Percentiles rank a stretch among this genome's conserved stretches.
Evolutionary conservation across 768 basidiomycete species (phyloP).

Genomic region (Pleurotus citrinopileatus): DNA sequence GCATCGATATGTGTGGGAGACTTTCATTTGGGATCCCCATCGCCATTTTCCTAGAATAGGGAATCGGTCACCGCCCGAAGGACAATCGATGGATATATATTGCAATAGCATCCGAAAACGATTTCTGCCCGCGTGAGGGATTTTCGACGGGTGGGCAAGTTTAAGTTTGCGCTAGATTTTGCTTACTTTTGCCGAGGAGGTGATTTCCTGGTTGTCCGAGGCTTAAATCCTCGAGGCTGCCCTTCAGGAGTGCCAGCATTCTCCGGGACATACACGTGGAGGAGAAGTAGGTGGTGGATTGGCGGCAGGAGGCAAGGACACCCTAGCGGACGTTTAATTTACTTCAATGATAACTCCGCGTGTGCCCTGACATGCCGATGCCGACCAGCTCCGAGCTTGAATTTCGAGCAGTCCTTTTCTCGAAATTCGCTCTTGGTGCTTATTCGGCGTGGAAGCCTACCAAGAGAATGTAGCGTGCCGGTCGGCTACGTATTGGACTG

Average conservation of each 20-base stretch:
- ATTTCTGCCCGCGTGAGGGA: not conserved
- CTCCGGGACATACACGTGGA: not conserved
- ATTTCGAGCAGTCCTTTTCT: no score
- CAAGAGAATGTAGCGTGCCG: no score
- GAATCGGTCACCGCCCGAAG: not conserved
- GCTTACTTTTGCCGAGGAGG: slow-evolving; percentile 1
- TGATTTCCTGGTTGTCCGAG: not conserved
- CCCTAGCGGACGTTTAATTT: not conserved
- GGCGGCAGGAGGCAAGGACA: not conserved
- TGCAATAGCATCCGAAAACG: not conserved
- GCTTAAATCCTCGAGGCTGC: not conserved
- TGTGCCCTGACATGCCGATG: no score
- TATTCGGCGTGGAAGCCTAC: no score
- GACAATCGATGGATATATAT: slow-evolving; percentile 10
- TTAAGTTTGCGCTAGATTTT: slow-evolving; percentile 1
- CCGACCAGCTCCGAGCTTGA: no score
- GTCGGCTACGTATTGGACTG: no score
- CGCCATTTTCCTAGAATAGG: not conserved
- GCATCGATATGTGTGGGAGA: not conserved
- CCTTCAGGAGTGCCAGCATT: slow-evolving; percentile 1
- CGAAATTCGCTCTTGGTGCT: no score
- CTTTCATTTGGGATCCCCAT: not conserved
- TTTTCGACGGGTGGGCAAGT: slow-evolving; percentile 4
- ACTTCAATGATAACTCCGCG: not conserved
- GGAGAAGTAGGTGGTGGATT: not conserved